Conservation (phyloP, 1,284 basidiomycete genomes). For the Cystobasidiaceae sp. region DNA sequence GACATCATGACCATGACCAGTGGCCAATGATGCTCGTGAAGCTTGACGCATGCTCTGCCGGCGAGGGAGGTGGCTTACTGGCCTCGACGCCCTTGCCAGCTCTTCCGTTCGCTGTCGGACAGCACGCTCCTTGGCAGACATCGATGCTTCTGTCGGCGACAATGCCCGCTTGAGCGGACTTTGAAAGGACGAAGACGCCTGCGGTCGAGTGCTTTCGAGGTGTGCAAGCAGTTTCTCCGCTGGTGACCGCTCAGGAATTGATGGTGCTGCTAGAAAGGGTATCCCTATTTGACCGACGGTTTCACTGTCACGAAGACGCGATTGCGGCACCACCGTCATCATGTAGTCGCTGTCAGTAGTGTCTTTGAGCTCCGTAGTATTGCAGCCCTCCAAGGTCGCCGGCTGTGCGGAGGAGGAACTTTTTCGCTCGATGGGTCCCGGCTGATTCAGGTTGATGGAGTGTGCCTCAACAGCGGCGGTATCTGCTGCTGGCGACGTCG, state of each 20-base stretch:
- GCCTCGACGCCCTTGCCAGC: not conserved
- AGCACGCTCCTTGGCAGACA: too few relatives aligned
- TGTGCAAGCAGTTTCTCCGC: not conserved
- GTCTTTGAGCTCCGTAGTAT: not conserved
- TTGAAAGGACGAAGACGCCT: not conserved
- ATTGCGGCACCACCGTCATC: not conserved
- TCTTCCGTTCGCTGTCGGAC: not conserved
- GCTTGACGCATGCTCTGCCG: slow-evolving; percentile 1
- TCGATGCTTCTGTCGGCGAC: not conserved
- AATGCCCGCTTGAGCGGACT: slow-evolving; percentile 10
- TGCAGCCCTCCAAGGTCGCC: too few relatives aligned
- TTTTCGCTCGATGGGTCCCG: too few relatives aligned
- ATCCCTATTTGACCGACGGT: not conserved
- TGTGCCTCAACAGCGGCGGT: too few relatives aligned
- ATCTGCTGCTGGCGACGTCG: too few relatives aligned
- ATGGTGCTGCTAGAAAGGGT: not conserved
- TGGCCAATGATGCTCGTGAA: not conserved
- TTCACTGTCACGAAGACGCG: not conserved
- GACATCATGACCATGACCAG: too few relatives aligned
- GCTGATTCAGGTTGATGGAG: too few relatives aligned
- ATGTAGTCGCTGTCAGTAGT: not conserved
- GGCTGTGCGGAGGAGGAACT: too few relatives aligned
- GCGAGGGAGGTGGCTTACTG: not conserved
- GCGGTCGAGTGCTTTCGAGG: too few relatives aligned
- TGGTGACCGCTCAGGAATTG: not conserved